Evolutionary conservation across 257 asterid species (phyloP), one percentile per base, ranked within the genome.

Genomic region (Nicotiana undulata): DNA sequence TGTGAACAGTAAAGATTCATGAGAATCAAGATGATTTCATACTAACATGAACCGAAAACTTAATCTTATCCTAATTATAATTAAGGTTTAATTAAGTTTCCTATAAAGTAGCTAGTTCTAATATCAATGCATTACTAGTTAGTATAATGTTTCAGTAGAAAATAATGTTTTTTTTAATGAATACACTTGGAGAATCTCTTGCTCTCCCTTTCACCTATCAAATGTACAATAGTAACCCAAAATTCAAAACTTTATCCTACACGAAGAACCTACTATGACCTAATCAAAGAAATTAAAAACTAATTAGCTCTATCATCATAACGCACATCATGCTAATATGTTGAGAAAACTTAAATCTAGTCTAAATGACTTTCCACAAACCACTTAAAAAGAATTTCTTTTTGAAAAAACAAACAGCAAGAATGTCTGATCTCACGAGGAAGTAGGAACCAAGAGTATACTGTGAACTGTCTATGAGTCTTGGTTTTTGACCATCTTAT

Each of bases 1-100:
- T 74, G 61, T 74, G 79, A 74, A 74, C 16, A 74, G 61, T 74
- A 49, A 49, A 46, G 79, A 74, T 74, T 74, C 44, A 24, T 26
- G 44, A 74, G 40, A 74, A 74, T 49, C 79, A 46, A 46, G 5
- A 46, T 24, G 44, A 15, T 74, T 74, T 74, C 37, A 26, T 16
- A 49, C 61, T 24, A 24, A 24, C 9, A 55, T 16, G n/a, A 53
- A 53, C 5, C 3, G 26, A 74, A 49, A n/a, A 1, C 9, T 24
- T 0, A 13, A 59, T 72, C 24, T 74, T 15, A 46, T 24, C 44
- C 44, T 74, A 24, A 74, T 74, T 24, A 72, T 10, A 26, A 49
- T 74, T 26, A 72, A 24, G 78, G 40, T 72, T 49, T 70, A 44
- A 22, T 49, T 70, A 44, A 22, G 31, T 13, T 49, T 49, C 16